A percentile compares a stretch with the other conserved stretches of the same genome.
Conservation (phyloP, 2,329 filamentous ascomycete genomes). For the Fusarium fujikuroi region DNA sequence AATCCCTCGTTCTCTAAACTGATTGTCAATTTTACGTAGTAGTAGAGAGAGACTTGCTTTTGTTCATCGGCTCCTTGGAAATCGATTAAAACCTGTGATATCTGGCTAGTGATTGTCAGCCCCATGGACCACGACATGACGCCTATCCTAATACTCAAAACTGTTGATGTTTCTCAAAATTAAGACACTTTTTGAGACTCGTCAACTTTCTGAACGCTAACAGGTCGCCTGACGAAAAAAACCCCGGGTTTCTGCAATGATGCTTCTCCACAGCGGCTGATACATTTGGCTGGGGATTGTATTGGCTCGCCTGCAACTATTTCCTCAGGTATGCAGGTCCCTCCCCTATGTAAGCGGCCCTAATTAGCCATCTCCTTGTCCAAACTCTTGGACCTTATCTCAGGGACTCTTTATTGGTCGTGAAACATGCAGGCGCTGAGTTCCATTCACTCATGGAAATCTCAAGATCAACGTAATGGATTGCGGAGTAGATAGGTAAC, state of each 20-base stretch:
- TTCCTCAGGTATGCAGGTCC: conserved; percentile 25
- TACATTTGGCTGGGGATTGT: conserved; percentile 29
- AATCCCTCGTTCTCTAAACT: not conserved
- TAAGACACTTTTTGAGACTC: not conserved
- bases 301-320: conserved; percentile 31
- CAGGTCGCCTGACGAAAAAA: conserved; percentile 29
- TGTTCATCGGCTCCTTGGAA: not conserved
- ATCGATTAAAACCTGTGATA: not conserved
- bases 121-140: not conserved
- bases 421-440: conserved; percentile 3
- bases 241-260: conserved; percentile 37
- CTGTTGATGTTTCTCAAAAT: not conserved
- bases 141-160: conserved; percentile 7
- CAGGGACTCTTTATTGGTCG: conserved; percentile 14
- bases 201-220: conserved; percentile 23
- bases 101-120: not conserved
- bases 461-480: conserved; percentile 33
- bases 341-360: conserved; percentile 24
- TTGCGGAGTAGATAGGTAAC: conserved; percentile 20
- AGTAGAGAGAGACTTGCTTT: conserved; percentile 10
- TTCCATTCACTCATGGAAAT: conserved; percentile 34
- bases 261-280: conserved; percentile 43
- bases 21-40: not conserved
- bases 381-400: conserved; percentile 35
- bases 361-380: conserved; percentile 27